A percentile compares a stretch with the other conserved stretches of the same genome.
phyloP scores from a whole-genome alignment of 148 eudicot genomes.

The Beta vulgaris region DNA sequence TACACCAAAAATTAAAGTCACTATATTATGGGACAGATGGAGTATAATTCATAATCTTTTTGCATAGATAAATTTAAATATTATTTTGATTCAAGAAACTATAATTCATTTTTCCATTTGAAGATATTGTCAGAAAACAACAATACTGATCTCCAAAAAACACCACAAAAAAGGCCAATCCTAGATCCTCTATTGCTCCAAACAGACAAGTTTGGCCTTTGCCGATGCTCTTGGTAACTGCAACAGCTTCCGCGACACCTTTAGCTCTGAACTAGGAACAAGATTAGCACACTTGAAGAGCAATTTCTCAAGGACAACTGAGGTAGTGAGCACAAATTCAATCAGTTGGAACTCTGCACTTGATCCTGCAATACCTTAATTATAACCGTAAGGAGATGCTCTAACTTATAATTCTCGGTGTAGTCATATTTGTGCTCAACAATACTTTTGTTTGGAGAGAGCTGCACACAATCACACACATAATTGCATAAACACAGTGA shows the following conservation, averaged over 20 bases:
- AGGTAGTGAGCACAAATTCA: background rate
- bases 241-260: background rate
- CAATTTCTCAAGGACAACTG: background rate
- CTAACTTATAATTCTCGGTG: background rate
- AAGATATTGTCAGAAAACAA: background rate
- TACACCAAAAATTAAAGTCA: background rate
- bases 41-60: too few relatives aligned
- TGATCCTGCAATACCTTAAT: background rate
- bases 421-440: background rate
- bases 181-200: background rate
- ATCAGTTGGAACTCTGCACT: constrained; percentile 16
- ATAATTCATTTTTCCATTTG: background rate
- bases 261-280: background rate
- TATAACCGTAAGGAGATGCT: background rate
- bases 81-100: too few relatives aligned
- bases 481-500: too few relatives aligned
- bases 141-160: background rate
- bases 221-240: constrained; percentile 10
- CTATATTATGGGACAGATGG: too few relatives aligned
- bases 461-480: too few relatives aligned
- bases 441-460: background rate
- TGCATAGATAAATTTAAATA: too few relatives aligned
- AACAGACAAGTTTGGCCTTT: background rate
- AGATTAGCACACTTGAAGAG: background rate
- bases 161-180: background rate